Evolutionary conservation across 331 rosid species (phyloP).

Genomic region (Saraca asoca): DNA sequence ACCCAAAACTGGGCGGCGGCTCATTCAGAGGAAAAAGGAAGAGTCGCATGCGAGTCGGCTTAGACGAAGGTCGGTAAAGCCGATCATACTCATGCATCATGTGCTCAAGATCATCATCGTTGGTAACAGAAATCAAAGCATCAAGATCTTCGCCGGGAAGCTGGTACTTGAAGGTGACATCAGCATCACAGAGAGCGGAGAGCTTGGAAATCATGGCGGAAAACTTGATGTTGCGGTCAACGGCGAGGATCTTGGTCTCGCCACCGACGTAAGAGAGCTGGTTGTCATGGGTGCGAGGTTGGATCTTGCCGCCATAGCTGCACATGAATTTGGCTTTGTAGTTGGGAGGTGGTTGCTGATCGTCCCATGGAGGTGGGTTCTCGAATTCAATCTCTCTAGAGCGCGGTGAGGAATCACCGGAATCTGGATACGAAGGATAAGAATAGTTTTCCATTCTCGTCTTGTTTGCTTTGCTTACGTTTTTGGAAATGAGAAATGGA

Average conservation of each 20-base stretch:
- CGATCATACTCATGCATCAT: conserved; percentile 99
- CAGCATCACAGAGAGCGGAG: conserved; percentile 56
- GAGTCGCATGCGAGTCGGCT: conserved; percentile 77
- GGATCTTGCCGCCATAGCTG: conserved; percentile 95
- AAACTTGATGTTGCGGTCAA: conserved; percentile 70
- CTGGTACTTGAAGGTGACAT: conserved; percentile 81
- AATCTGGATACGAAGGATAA: conserved; percentile 72
- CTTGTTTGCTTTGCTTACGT: no score
- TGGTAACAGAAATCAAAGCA: conserved; percentile 79
- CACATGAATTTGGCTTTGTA: conserved; percentile 88
- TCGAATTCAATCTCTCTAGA: conserved; percentile 87
- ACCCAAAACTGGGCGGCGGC: conserved; percentile 35
- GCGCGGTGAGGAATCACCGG: conserved; percentile 88
- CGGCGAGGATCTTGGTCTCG: conserved; percentile 90
- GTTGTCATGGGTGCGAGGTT: conserved; percentile 85
- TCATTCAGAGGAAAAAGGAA: conserved; percentile 49
- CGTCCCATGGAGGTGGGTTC: conserved; percentile 81
- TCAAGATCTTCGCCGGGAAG: conserved; percentile 93
- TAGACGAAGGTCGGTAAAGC: conserved; percentile 63
- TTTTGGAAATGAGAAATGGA: no score
- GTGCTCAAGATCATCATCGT: conserved; percentile 89
- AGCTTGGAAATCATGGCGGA: conserved; percentile 58
- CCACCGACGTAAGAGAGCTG: conserved; percentile 85
- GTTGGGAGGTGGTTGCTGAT: conserved; percentile 45
- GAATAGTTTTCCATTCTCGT: conserved; percentile 68